Conservation (phyloP, 2,329 filamentous ascomycete species). For the Aspergillus texensis region DNA sequence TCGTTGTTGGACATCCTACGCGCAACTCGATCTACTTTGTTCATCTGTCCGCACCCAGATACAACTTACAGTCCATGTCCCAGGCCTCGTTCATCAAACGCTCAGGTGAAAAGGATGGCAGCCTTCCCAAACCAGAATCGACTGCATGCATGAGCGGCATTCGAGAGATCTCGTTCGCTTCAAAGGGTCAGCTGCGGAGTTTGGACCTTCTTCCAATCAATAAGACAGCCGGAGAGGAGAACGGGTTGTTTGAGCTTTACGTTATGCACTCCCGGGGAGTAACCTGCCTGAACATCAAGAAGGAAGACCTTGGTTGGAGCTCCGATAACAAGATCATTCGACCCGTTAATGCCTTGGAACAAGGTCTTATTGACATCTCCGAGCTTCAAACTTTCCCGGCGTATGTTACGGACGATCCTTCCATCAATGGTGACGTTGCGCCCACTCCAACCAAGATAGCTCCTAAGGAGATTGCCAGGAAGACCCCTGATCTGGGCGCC, state of each 20-base stretch:
- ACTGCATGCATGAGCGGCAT: conserved; percentile 97
- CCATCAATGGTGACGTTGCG: conserved; percentile 48
- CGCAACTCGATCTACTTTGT: conserved; percentile 98
- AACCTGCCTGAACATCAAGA: conserved; percentile 83
- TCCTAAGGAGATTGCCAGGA: conserved; percentile 45
- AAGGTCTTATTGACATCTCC: conserved; percentile 73
- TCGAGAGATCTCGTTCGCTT: conserved; percentile 88
- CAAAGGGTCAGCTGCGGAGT: conserved; percentile 84
- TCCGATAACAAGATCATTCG: conserved; percentile 84
- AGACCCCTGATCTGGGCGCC: conserved; percentile 35
- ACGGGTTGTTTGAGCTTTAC: conserved; percentile 88
- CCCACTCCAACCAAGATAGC: conserved; percentile 39
- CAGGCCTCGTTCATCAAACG: conserved; percentile 87
- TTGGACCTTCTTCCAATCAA: conserved; percentile 80
- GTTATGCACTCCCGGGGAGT: conserved; percentile 97
- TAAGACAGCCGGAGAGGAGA: conserved; percentile 58
- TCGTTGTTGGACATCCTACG: conserved; percentile 92
- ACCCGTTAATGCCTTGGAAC: conserved; percentile 73
- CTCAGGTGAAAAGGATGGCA: conserved; percentile 70
- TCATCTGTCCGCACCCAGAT: conserved; percentile 90
- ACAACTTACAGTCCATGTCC: conserved; percentile 76
- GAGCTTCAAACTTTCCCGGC: conserved; percentile 62
- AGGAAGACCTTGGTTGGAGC: conserved; percentile 88
- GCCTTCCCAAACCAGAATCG: conserved; percentile 82
- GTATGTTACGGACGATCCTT: conserved; percentile 43